Percentiles rank a stretch among this genome's conserved stretches.
Evolutionary conservation across 768 basidiomycete genomes (phyloP).

Genomic region (Phanerodontia chrysosporium): DNA sequence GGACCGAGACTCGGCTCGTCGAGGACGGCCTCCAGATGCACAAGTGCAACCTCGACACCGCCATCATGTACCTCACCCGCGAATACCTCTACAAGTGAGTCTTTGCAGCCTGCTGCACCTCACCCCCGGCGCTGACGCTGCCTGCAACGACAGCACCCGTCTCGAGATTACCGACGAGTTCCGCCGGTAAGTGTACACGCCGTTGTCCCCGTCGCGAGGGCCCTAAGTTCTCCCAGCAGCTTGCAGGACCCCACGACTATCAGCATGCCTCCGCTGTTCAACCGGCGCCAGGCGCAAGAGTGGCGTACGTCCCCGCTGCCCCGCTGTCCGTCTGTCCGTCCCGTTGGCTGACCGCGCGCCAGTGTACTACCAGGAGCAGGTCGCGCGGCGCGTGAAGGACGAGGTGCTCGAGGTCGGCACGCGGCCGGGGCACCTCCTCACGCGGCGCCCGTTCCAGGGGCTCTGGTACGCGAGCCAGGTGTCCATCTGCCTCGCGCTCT

Average conservation of each 20-base stretch:
- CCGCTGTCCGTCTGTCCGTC: background rate
- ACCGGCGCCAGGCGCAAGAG: slow-evolving; percentile 67
- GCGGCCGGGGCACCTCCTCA: slow-evolving; percentile 50
- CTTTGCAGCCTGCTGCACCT: background rate
- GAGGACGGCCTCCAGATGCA: slow-evolving; percentile 67
- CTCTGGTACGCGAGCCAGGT: slow-evolving; percentile 43
- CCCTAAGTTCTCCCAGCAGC: slow-evolving; percentile 30
- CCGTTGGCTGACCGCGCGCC: slow-evolving; percentile 1
- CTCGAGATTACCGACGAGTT: slow-evolving; percentile 61
- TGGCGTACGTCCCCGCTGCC: slow-evolving; percentile 56
- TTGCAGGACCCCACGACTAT: slow-evolving; percentile 49
- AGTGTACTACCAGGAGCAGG: slow-evolving; percentile 68
- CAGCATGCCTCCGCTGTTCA: slow-evolving; percentile 53
- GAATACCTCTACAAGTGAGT: slow-evolving; percentile 76
- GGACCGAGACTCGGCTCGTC: slow-evolving; percentile 62
- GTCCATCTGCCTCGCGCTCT: slow-evolving; percentile 51
- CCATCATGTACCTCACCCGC: slow-evolving; percentile 59
- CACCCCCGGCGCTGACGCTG: slow-evolving; percentile 15
- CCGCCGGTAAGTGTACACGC: slow-evolving; percentile 48
- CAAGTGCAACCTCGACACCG: slow-evolving; percentile 65
- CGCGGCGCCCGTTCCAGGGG: slow-evolving; percentile 65
- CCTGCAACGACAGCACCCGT: slow-evolving; percentile 43
- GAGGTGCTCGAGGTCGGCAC: slow-evolving; percentile 51
- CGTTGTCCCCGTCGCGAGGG: background rate
- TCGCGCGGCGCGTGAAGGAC: slow-evolving; percentile 56